Conservation (phyloP, 2,329 filamentous ascomycete species). For the Teratosphaeria pseudoeucalypti region DNA sequence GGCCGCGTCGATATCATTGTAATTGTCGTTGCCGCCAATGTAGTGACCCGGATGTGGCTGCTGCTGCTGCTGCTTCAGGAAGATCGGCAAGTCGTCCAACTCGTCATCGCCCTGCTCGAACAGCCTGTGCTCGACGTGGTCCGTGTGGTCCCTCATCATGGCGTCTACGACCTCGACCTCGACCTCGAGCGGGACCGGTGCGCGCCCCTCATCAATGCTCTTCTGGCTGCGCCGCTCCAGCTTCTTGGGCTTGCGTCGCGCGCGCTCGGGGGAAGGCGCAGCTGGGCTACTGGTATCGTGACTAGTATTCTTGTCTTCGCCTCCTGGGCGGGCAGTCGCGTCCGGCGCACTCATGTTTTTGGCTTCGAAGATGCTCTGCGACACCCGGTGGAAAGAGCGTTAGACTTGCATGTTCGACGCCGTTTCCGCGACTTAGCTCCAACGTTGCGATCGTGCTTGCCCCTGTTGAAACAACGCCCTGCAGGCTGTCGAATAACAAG, state of each 20-base stretch:
- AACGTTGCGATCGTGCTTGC: background rate
- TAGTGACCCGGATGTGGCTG: background rate
- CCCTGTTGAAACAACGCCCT: background rate
- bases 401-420: background rate
- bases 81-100: background rate
- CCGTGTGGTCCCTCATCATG: slow-evolving; percentile 27
- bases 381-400: background rate
- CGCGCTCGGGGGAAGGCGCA: background rate
- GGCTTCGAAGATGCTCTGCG: background rate
- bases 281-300: background rate
- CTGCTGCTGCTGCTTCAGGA: background rate
- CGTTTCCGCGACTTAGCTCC: background rate
- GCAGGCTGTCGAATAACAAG: background rate
- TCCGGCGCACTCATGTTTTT: background rate
- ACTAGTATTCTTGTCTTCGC: too few species aligned
- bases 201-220: slow-evolving; percentile 1
- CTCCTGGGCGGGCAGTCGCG: background rate
- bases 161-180: slow-evolving; percentile 9
- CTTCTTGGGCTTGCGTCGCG: slow-evolving; percentile 10
- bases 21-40: background rate
- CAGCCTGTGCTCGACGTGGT: slow-evolving; percentile 8
- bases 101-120: slow-evolving; percentile 5
- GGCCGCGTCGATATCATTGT: slow-evolving; percentile 21
- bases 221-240: slow-evolving; percentile 7
- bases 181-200: background rate